phyloP scores from a whole-genome alignment of 441 rosid species.

The Flueggea neowawraea region DNA sequence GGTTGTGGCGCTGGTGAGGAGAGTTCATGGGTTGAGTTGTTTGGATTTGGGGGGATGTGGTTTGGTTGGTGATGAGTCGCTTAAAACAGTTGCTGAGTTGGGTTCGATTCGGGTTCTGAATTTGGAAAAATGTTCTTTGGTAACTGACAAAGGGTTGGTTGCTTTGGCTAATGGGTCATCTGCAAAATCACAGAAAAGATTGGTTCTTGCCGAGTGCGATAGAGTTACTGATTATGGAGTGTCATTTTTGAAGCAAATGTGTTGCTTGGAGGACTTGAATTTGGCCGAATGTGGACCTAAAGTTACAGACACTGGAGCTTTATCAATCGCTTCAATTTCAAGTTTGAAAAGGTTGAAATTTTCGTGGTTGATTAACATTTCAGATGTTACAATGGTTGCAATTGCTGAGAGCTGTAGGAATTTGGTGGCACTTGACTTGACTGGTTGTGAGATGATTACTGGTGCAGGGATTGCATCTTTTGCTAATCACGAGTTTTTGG shows the following conservation, averaged over 20 bases:
- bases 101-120: slow-evolving; percentile 26
- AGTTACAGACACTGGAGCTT: slow-evolving; percentile 40
- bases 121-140: slow-evolving; percentile 33
- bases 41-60: slow-evolving; percentile 42
- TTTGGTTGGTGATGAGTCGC: slow-evolving; percentile 32
- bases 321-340: slow-evolving; percentile 24
- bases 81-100: slow-evolving; percentile 28
- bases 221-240: slow-evolving; percentile 41
- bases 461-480: slow-evolving; percentile 33
- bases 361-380: slow-evolving; percentile 42
- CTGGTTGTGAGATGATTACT: slow-evolving; percentile 39
- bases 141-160: slow-evolving; percentile 35
- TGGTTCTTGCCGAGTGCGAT: slow-evolving; percentile 40
- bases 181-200: slow-evolving; percentile 30
- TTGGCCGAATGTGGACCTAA: slow-evolving; percentile 45
- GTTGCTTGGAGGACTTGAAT: slow-evolving; percentile 41
- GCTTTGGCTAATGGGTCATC: slow-evolving; percentile 32
- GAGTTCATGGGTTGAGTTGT: slow-evolving; percentile 21
- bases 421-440: slow-evolving; percentile 34
- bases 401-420: slow-evolving; percentile 29
- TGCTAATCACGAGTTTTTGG: slow-evolving; percentile 25
- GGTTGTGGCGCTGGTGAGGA: slow-evolving; percentile 19
- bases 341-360: slow-evolving; percentile 32
- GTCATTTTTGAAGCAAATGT: slow-evolving; percentile 25
- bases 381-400: slow-evolving; percentile 32